Evolutionary conservation across 2,329 filamentous ascomycete species (phyloP).

Genomic region (Fusarium tanahbumbuense): DNA sequence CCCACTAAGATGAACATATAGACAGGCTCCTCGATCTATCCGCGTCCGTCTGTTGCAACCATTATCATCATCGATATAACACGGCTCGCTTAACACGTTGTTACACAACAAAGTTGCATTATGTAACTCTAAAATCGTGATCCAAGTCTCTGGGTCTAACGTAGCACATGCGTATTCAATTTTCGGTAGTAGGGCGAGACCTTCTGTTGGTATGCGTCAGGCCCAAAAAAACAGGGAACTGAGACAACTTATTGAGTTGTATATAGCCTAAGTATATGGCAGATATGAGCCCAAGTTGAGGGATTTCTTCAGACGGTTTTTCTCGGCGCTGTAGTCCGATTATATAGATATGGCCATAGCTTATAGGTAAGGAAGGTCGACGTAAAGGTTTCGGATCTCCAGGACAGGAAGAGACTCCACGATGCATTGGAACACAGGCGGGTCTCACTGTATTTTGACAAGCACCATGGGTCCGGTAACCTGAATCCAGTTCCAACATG

Average conservation of each 20-base stretch:
- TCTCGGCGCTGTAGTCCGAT: background rate
- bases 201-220: slow-evolving; percentile 3
- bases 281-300: background rate
- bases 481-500: background rate
- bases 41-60: background rate
- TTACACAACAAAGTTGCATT: slow-evolving; percentile 31
- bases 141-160: slow-evolving; percentile 4
- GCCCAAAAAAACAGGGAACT: background rate
- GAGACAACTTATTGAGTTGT: background rate
- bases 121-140: slow-evolving; percentile 25
- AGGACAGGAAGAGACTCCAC: background rate
- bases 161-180: slow-evolving; percentile 12
- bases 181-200: slow-evolving; percentile 8
- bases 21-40: slow-evolving; percentile 9
- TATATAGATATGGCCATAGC: background rate
- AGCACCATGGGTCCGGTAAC: slow-evolving; percentile 6
- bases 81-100: slow-evolving; percentile 23
- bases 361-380: background rate
- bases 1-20: slow-evolving; percentile 1
- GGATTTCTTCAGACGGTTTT: background rate
- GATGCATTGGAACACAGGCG: background rate
- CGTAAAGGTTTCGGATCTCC: background rate
- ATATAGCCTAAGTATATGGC: background rate
- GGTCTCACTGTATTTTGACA: slow-evolving; percentile 13
- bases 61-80: slow-evolving; percentile 1